These are phyloP conservation scores for Papiliotrema fonsecae DNA, from an alignment of 1,284 basidiomycete species.

Conservation along the genomic window DNA sequence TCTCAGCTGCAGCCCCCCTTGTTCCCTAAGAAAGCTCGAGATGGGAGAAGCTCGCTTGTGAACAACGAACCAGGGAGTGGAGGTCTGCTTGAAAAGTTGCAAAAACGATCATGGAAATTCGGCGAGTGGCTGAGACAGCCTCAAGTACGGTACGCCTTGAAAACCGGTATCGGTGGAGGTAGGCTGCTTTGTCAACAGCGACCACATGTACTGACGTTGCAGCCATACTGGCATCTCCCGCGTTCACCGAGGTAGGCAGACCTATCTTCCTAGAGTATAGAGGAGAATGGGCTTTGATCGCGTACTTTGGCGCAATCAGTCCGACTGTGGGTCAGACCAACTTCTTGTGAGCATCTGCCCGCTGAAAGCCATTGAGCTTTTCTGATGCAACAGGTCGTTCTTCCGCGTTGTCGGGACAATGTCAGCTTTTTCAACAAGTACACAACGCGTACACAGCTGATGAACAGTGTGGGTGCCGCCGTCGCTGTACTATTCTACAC, in stretches of 20 bases:
- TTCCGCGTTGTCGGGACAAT: constrained; percentile 75
- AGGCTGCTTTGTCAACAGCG: constrained; percentile 11
- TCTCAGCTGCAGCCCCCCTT: constrained; percentile 56
- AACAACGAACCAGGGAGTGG: constrained; percentile 54
- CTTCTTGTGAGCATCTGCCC: constrained; percentile 56
- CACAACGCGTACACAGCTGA: not conserved
- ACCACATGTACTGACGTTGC: constrained; percentile 22
- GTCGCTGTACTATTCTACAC: constrained; percentile 69
- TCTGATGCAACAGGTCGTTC: constrained; percentile 34
- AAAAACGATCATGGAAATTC: constrained; percentile 69
- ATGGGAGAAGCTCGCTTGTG: constrained; percentile 77
- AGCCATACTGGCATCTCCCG: constrained; percentile 74
- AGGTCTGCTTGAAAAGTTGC: constrained; percentile 57
- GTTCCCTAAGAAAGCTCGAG: constrained; percentile 76
- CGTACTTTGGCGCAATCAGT: constrained; percentile 83
- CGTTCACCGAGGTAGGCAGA: constrained; percentile 73
- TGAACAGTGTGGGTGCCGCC: constrained; percentile 64
- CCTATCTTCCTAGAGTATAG: constrained; percentile 71
- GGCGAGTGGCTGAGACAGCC: constrained; percentile 66
- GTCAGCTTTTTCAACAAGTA: constrained; percentile 50
- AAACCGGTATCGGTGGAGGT: constrained; percentile 58
- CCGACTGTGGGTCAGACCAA: constrained; percentile 81
- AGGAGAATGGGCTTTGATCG: constrained; percentile 93
- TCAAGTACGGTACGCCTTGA: constrained; percentile 82
- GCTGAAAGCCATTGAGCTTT: not conserved